Evolutionary conservation across 2,329 filamentous ascomycete genomes (phyloP).

Genomic region (Beauveria brongniartii): DNA sequence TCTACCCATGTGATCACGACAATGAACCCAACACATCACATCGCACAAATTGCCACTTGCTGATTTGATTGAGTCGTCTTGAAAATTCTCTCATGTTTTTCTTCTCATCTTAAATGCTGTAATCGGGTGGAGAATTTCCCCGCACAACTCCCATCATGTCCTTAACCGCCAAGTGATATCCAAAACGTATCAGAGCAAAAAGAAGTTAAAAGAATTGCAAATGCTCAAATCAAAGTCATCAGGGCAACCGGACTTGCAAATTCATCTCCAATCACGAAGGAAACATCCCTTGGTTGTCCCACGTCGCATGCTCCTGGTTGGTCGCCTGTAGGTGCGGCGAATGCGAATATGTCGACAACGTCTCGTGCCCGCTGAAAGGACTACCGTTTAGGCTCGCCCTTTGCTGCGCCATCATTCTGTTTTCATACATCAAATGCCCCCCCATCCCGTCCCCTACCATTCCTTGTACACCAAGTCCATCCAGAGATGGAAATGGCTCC

Average conservation of each 20-base stretch:
- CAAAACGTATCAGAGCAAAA: neutral
- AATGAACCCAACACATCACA: neutral
- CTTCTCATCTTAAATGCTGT: no score
- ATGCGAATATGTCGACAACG: constrained; percentile 26
- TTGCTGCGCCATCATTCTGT: constrained; percentile 23
- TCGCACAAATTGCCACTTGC: no score
- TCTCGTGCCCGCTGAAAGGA: constrained; percentile 29
- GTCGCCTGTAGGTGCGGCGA: constrained; percentile 25
- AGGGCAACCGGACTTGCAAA: neutral
- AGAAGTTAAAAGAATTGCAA: neutral
- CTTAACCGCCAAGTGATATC: neutral
- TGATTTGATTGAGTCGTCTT: no score
- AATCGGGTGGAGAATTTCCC: no score
- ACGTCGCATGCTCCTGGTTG: constrained; percentile 16
- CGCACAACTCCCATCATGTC: no score
- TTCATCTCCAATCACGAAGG: neutral
- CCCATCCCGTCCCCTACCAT: constrained; percentile 17
- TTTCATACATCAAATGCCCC: constrained; percentile 22
- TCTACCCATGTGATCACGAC: no score
- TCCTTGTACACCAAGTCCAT: constrained; percentile 25
- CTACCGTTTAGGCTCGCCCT: constrained; percentile 23
- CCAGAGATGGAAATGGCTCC: constrained; percentile 25
- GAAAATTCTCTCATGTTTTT: no score
- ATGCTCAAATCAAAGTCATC: neutral
- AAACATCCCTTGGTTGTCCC: constrained; percentile 17